Evolutionary conservation across 768 basidiomycete species (phyloP).

Genomic region (Pilatotrama ljubarskyi): DNA sequence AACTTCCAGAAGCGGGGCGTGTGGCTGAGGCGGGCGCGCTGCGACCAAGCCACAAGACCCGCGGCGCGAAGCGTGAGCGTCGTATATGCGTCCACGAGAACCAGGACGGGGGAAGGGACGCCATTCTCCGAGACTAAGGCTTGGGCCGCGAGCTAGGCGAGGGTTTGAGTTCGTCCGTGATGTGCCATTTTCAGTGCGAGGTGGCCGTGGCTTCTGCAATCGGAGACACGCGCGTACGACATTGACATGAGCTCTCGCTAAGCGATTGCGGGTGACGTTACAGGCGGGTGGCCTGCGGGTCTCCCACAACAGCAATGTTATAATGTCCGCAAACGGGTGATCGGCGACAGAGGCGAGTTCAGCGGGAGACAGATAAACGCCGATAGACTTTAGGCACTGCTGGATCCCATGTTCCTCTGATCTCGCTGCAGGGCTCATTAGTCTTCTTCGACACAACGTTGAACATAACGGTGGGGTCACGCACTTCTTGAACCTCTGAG

Average conservation of each 20-base stretch:
- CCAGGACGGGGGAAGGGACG: background rate
- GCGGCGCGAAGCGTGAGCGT: background rate
- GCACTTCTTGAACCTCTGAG: constrained; percentile 85
- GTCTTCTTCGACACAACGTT: background rate
- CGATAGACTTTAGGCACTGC: constrained; percentile 56
- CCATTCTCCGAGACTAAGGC: no score
- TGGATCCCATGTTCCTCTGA: constrained; percentile 89
- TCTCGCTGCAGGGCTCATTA: constrained; percentile 56
- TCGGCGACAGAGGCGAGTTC: constrained; percentile 1
- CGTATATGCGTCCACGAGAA: background rate
- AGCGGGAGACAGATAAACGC: constrained; percentile 18
- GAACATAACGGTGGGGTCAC: constrained; percentile 30
- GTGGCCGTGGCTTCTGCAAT: no score
- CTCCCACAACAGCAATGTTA: background rate
- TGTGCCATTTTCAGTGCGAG: background rate
- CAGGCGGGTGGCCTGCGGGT: no score
- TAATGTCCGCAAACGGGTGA: background rate
- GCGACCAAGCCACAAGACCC: background rate
- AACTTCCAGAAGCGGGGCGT: background rate
- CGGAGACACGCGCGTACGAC: no score
- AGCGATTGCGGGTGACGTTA: no score
- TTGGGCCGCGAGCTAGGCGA: background rate
- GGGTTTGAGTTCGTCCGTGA: background rate
- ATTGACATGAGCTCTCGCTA: no score
- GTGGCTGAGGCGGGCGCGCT: background rate